Evolutionary conservation across 1,284 basidiomycete genomes (phyloP), one percentile per base, ranked within the genome.

Genomic region (Trichosporon coremiiforme): DNA sequence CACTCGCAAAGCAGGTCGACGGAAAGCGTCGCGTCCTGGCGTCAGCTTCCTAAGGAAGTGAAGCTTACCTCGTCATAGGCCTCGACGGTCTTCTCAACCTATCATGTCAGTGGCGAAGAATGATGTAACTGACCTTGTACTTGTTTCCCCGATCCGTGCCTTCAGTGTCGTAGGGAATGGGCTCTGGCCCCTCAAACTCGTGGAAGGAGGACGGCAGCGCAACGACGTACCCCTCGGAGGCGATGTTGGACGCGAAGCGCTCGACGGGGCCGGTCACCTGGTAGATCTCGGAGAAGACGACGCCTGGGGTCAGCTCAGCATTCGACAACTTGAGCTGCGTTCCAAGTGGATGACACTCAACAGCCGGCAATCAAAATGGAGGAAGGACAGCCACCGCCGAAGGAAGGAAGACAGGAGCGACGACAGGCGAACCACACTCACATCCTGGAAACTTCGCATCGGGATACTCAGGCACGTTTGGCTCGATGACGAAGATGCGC

Each of bases 91-190:
- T 95, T 95, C 83, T 94, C 91, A 55, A 92, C 87, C 93, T 94
- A 38, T 65, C 8, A 15, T 25, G 60, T 65, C 50, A 72, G 64
- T 5, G 0, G 25, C 35, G 4, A 33, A 17, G 25, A 25, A 25
- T 25, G 25, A 2, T 2, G 10, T 0, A 33, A 35, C 76, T 66
- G 75, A 87, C 92, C 87, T 96, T 96, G 86, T 91, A 95, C 75
- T 86, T 88, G 84, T 97, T 96, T 12, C 94, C 94, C 73, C 90
- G 85, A 79, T 95, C 93, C 22, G 94, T 95, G 87, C 93, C 94
- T 85, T 93, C 91, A 0, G 84, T 85, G 78, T 95, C 93, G 78
- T 96, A 97, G 0, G 92, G 88, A 70, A 97, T 89, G 0, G 94
- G 84, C 66, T 93, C 92, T 0, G 93, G 91, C 0, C 91, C 91